Conservation (phyloP, 176 grass and related monocot genomes). For the Oryza longistaminata region DNA sequence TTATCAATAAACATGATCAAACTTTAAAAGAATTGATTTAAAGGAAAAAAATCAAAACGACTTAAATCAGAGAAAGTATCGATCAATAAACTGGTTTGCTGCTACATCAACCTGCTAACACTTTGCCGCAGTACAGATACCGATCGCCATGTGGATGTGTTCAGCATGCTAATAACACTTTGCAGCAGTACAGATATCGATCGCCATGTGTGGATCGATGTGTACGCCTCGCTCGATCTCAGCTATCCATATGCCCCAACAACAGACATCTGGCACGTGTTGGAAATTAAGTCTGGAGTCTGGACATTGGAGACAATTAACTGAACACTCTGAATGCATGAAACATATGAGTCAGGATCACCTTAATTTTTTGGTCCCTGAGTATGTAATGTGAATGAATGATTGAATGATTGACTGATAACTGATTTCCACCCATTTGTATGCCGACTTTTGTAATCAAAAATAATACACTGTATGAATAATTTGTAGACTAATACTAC, state of each 20-base stretch:
- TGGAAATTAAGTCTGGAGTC: too few relatives aligned
- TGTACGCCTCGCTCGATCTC: not conserved
- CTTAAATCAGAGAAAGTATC: too few relatives aligned
- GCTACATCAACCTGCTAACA: too few relatives aligned
- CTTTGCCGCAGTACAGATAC: not conserved
- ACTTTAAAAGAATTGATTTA: too few relatives aligned
- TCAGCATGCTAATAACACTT: too few relatives aligned
- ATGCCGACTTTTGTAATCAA: not conserved
- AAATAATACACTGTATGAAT: not conserved
- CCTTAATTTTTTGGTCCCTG: conserved; percentile 35
- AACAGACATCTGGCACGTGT: conserved; percentile 5
- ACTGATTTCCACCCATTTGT: not conserved
- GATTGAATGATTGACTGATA: not conserved
- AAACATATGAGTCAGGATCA: conserved; percentile 19
- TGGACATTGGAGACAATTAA: too few relatives aligned
- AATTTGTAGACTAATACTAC: not conserved
- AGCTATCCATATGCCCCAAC: conserved; percentile 34
- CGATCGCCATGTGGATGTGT: conserved; percentile 7
- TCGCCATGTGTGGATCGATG: conserved; percentile 8
- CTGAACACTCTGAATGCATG: conserved; percentile 27
- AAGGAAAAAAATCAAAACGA: too few relatives aligned
- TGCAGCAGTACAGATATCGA: not conserved
- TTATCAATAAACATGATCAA: too few relatives aligned
- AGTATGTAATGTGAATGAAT: conserved; percentile 18
- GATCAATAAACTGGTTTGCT: too few relatives aligned